These are phyloP conservation scores for Solanum tarijense DNA, from an alignment of 257 asterid species.

Conservation along the genomic window DNA sequence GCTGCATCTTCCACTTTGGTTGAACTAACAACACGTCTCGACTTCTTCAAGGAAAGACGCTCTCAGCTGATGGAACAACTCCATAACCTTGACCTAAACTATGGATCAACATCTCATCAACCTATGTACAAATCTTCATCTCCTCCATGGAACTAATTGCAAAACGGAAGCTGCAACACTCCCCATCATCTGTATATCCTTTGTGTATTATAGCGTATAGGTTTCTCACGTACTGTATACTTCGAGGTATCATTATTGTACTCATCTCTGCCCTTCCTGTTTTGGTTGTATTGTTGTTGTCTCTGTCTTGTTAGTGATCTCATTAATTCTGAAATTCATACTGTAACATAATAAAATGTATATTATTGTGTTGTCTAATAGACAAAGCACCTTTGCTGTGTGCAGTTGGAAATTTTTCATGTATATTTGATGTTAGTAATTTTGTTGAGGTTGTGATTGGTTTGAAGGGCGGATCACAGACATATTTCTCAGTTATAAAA, in stretches of 20 bases:
- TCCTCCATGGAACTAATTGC: conserved; percentile 71
- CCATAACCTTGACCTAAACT: conserved; percentile 66
- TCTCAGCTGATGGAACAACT: conserved; percentile 97
- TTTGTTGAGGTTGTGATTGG: neutral
- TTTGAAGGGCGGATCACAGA: fast-evolving
- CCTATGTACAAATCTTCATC: conserved; percentile 61
- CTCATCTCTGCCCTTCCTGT: neutral
- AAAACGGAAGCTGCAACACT: neutral
- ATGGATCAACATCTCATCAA: conserved; percentile 57
- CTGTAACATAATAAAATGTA: neutral
- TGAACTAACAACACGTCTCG: conserved; percentile 83
- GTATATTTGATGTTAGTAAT: neutral
- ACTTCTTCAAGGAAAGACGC: conserved; percentile 90
- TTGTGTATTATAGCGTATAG: conserved; percentile 1
- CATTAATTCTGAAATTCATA: neutral
- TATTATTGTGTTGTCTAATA: neutral
- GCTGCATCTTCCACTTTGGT: conserved; percentile 71
- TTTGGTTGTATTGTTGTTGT: neutral
- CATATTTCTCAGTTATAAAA: too few species aligned
- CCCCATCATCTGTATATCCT: conserved; percentile 31
- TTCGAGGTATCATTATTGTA: neutral
- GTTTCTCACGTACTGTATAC: neutral
- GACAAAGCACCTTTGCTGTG: neutral
- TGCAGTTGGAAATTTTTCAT: neutral
- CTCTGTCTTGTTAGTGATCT: neutral